phyloP scores from a whole-genome alignment of 2,329 filamentous ascomycete species.

The Stenocarpella maydis region DNA sequence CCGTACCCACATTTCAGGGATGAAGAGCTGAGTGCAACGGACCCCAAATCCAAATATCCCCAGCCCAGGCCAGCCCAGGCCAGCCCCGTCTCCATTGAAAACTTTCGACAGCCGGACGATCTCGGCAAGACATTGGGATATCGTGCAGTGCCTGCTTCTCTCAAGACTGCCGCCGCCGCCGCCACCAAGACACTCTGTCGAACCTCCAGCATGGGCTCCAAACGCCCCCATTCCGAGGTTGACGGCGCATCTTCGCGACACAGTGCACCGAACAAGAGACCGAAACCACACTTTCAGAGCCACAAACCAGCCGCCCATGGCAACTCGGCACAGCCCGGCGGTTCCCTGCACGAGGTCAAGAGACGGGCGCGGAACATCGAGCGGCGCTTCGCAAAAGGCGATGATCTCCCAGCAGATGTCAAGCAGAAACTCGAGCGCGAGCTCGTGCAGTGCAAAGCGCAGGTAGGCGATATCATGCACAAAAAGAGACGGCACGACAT shows the following conservation, averaged over 20 bases:
- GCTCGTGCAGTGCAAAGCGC: slow-evolving; percentile 70
- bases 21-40: neutral
- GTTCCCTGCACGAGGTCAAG: slow-evolving; percentile 57
- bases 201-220: slow-evolving; percentile 42
- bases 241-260: slow-evolving; percentile 36
- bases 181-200: neutral
- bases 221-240: slow-evolving; percentile 42
- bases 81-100: slow-evolving; percentile 1
- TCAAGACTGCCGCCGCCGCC: neutral
- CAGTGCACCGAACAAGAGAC: slow-evolving; percentile 37
- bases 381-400: slow-evolving; percentile 67
- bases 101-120: slow-evolving; percentile 13
- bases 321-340: slow-evolving; percentile 54
- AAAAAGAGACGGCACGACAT: slow-evolving; percentile 72
- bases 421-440: slow-evolving; percentile 76
- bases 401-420: slow-evolving; percentile 72
- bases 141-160: neutral
- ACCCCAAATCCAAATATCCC: no score
- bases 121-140: neutral
- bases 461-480: slow-evolving; percentile 65
- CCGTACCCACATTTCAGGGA: slow-evolving; percentile 15
- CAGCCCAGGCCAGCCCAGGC: neutral
- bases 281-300: slow-evolving; percentile 46
- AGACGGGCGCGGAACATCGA: slow-evolving; percentile 76
- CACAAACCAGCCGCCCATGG: slow-evolving; percentile 55